phyloP scores from a whole-genome alignment of 2,329 filamentous ascomycete genomes.

The Nemania serpens region DNA sequence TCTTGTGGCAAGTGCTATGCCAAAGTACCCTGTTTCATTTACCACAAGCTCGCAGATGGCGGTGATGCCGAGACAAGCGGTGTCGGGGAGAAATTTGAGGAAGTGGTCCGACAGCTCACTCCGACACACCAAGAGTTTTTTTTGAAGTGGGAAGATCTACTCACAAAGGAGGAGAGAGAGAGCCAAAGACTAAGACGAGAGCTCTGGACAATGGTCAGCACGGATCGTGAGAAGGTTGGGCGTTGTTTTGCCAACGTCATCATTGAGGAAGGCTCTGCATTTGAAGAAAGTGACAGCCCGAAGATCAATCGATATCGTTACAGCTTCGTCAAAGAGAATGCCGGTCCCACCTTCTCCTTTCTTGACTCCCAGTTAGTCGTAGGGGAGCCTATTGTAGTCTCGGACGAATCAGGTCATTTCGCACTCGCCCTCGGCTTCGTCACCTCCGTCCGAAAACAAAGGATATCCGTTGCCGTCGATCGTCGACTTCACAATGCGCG shows the following conservation, averaged over 20 bases:
- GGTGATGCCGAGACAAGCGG: constrained; percentile 82
- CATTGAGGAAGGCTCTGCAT: constrained; percentile 76
- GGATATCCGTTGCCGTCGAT: constrained; percentile 89
- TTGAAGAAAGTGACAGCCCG: constrained; percentile 68
- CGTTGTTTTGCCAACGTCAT: constrained; percentile 89
- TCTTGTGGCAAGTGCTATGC: constrained; percentile 89
- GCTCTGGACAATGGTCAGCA: constrained; percentile 93
- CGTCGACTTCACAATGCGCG: constrained; percentile 85
- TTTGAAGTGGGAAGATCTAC: constrained; percentile 87
- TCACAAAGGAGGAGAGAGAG: constrained; percentile 94
- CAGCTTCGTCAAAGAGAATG: constrained; percentile 74
- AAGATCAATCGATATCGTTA: constrained; percentile 95
- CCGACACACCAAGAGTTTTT: constrained; percentile 81
- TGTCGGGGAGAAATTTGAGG: constrained; percentile 79
- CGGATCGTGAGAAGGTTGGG: constrained; percentile 83
- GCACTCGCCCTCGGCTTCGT: constrained; percentile 92
- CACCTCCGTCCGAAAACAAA: constrained; percentile 72
- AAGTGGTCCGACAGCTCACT: constrained; percentile 78
- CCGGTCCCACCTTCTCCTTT: constrained; percentile 74
- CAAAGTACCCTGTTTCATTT: constrained; percentile 87
- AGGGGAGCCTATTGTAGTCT: constrained; percentile 94
- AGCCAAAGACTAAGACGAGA: constrained; percentile 85
- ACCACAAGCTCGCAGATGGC: constrained; percentile 86
- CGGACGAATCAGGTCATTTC: constrained; percentile 93
- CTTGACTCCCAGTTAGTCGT: constrained; percentile 84